These are phyloP conservation scores for Colletotrichum agaves DNA, from an alignment of 2,329 filamentous ascomycete species.

Conservation along the genomic window DNA sequence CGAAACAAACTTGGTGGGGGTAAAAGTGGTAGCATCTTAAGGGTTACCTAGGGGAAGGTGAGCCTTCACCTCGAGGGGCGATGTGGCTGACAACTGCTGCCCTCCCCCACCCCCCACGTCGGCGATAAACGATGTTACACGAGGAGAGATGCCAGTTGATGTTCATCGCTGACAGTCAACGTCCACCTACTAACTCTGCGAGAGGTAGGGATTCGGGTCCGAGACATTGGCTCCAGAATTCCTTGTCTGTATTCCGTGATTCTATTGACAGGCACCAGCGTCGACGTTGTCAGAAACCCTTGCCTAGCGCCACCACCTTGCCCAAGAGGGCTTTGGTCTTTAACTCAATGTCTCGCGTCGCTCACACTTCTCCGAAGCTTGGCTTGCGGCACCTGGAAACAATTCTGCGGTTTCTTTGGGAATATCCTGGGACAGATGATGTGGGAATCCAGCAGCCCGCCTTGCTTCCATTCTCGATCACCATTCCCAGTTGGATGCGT, in stretches of 20 bases:
- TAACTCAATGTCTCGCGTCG: slow-evolving; percentile 3
- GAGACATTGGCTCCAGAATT: slow-evolving; percentile 35
- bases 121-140: not conserved
- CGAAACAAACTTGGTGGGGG: not conserved
- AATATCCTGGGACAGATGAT: not conserved
- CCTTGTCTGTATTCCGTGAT: slow-evolving; percentile 39
- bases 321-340: not conserved
- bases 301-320: slow-evolving; percentile 33
- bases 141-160: not conserved
- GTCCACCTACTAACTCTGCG: not conserved
- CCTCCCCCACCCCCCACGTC: not conserved
- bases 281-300: slow-evolving; percentile 32
- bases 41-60: not conserved
- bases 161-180: not conserved
- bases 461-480: not conserved
- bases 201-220: slow-evolving; percentile 16
- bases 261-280: slow-evolving; percentile 39
- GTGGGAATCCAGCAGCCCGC: not conserved
- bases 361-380: slow-evolving; percentile 20
- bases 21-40: not conserved
- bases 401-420: not conserved
- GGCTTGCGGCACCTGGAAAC: not conserved
- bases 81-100: not conserved
- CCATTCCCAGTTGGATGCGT: not conserved
- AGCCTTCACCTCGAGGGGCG: not conserved